phyloP scores from a whole-genome alignment of 441 rosid species.

The Melastoma candidum region DNA sequence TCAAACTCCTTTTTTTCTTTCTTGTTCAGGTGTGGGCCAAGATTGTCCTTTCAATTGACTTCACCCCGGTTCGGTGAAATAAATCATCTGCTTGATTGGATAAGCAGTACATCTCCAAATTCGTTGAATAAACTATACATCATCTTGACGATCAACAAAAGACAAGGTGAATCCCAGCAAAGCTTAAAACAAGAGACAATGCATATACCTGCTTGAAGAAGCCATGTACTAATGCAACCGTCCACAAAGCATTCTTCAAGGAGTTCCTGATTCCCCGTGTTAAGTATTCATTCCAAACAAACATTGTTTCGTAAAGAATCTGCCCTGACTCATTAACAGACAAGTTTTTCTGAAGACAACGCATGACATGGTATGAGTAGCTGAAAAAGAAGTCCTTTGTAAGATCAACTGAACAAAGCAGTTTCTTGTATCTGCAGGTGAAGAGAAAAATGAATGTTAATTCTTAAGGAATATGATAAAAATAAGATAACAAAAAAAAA shows the following conservation, averaged over 20 bases:
- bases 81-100: too few relatives aligned
- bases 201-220: constrained; percentile 84
- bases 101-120: too few relatives aligned
- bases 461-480: too few relatives aligned
- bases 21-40: too few relatives aligned
- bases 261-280: constrained; percentile 82
- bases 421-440: constrained; percentile 86
- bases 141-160: too few relatives aligned
- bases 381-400: constrained; percentile 98
- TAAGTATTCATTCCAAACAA: constrained; percentile 97
- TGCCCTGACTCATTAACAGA: constrained; percentile 62
- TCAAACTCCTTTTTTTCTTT: not conserved
- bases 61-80: too few relatives aligned
- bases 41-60: too few relatives aligned
- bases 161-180: too few relatives aligned
- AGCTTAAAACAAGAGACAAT: too few relatives aligned
- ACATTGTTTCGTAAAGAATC: constrained; percentile 81
- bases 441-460: too few relatives aligned
- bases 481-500: too few relatives aligned
- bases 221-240: constrained; percentile 93
- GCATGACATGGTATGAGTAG: constrained; percentile 92
- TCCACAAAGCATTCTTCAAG: constrained; percentile 87
- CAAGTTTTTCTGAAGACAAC: constrained; percentile 84
- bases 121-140: too few relatives aligned
- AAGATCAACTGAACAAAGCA: constrained; percentile 80